These are phyloP conservation scores for Haplosporangium gracile DNA, from an alignment of 192 early-diverging fungal genomes.

Conservation along the genomic window DNA sequence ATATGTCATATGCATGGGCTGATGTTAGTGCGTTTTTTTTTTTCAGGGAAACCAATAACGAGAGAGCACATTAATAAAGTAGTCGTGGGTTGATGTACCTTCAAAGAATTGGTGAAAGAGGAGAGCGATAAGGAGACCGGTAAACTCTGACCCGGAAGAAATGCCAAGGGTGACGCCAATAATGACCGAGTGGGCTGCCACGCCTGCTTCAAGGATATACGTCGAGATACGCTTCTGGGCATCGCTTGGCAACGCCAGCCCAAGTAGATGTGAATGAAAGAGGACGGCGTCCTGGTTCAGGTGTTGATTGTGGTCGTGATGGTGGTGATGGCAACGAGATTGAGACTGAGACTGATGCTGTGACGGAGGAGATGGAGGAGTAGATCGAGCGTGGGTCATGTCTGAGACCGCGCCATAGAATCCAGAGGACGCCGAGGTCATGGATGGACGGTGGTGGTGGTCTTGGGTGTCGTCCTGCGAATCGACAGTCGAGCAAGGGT, in stretches of 20 bases:
- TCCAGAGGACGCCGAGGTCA: neutral
- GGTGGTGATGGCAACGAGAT: neutral
- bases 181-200: constrained; percentile 79
- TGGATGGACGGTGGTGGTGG: neutral
- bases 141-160: constrained; percentile 68
- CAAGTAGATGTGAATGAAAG: constrained; percentile 21
- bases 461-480: neutral
- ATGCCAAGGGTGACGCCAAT: constrained; percentile 79
- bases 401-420: neutral
- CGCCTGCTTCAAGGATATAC: constrained; percentile 75
- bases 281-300: neutral
- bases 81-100: neutral
- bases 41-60: neutral
- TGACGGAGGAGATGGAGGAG: neutral
- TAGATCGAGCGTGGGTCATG: neutral
- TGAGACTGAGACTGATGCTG: neutral
- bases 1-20: constrained; percentile 44
- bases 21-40: neutral
- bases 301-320: constrained; percentile 3
- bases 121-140: constrained; percentile 72
- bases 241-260: neutral
- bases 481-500: neutral
- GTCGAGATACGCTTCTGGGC: constrained; percentile 56
- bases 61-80: neutral
- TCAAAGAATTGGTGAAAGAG: constrained; percentile 80